A percentile compares a stretch with the other conserved stretches of the same genome.
Evolutionary conservation across 163 green algal genomes (phyloP).

Genomic region (Trebouxia gelatinosa): DNA sequence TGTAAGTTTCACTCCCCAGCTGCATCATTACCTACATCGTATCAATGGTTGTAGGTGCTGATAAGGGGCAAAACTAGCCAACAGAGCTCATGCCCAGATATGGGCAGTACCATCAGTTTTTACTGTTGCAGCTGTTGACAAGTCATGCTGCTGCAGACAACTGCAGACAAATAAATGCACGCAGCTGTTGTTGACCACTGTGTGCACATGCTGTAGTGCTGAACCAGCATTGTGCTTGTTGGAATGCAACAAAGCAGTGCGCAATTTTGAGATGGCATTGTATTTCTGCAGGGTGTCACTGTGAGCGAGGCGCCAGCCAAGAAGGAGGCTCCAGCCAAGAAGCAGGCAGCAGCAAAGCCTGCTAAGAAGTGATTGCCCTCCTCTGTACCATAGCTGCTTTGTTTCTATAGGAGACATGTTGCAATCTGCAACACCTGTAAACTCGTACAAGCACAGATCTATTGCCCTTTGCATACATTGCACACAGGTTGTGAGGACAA

Average conservation of each 20-base stretch:
- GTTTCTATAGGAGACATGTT: too few species aligned
- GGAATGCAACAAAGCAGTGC: too few species aligned
- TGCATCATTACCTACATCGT: too few species aligned
- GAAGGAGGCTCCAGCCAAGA: slow-evolving; percentile 26
- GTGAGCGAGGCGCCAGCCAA: slow-evolving; percentile 20
- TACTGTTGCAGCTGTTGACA: neutral
- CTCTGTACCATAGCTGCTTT: slow-evolving; percentile 10
- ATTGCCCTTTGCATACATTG: too few species aligned
- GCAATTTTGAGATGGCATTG: too few species aligned
- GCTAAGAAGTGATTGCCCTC: slow-evolving; percentile 29
- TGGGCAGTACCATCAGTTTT: neutral
- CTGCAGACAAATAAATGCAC: neutral
- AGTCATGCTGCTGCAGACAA: neutral
- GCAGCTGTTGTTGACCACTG: neutral
- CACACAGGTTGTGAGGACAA: too few species aligned
- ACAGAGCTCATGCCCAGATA: neutral
- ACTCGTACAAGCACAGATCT: too few species aligned
- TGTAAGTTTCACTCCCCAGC: slow-evolving; percentile 31
- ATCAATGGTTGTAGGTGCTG: neutral
- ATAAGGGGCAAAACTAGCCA: neutral
- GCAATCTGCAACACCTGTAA: too few species aligned
- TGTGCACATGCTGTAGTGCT: neutral
- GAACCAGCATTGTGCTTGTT: neutral
- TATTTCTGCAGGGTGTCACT: neutral
- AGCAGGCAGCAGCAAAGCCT: slow-evolving; percentile 19